A percentile compares a stretch with the other conserved stretches of the same genome.
Evolutionary conservation across 768 basidiomycete species (phyloP).

Genomic region (Macrolepiota dolichaula): DNA sequence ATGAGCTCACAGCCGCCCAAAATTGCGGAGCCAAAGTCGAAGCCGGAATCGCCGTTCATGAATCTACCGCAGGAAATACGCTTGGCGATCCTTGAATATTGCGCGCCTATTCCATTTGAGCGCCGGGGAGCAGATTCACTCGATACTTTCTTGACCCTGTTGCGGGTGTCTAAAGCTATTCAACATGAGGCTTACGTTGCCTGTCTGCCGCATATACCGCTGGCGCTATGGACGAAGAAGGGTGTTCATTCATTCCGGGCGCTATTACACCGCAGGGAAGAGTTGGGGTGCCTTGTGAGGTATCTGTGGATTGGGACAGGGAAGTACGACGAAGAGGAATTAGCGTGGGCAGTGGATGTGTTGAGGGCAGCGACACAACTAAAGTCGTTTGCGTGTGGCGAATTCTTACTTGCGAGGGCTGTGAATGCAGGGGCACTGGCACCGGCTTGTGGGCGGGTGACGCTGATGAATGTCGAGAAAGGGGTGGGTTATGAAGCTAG

Average conservation of each 20-base stretch:
- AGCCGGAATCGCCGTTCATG: slow-evolving; percentile 22
- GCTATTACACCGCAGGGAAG: slow-evolving; percentile 16
- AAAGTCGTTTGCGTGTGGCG: slow-evolving; percentile 4
- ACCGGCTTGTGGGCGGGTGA: neutral
- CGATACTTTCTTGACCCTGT: slow-evolving; percentile 28
- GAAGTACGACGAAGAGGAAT: slow-evolving; percentile 6
- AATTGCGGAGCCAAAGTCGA: neutral
- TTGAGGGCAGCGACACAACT: neutral
- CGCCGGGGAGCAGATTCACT: slow-evolving; percentile 19
- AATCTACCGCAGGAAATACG: slow-evolving; percentile 30
- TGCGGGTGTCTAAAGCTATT: slow-evolving; percentile 28
- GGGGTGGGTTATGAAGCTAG: neutral
- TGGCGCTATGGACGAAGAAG: slow-evolving; percentile 27
- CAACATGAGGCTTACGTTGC: slow-evolving; percentile 28
- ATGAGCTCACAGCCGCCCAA: neutral
- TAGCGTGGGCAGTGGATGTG: slow-evolving; percentile 4
- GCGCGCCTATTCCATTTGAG: slow-evolving; percentile 15
- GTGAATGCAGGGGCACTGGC: neutral
- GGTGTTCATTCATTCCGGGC: slow-evolving; percentile 29
- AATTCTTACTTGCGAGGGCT: neutral
- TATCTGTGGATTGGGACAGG: slow-evolving; percentile 27
- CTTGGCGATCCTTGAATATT: slow-evolving; percentile 25
- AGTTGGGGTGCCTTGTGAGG: slow-evolving; percentile 22
- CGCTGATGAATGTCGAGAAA: slow-evolving; percentile 8
- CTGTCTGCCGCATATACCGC: slow-evolving; percentile 30